Evolutionary conservation across 1,284 basidiomycete species (phyloP), one percentile per base, ranked within the genome.

Genomic region (Ustilago sp.): DNA sequence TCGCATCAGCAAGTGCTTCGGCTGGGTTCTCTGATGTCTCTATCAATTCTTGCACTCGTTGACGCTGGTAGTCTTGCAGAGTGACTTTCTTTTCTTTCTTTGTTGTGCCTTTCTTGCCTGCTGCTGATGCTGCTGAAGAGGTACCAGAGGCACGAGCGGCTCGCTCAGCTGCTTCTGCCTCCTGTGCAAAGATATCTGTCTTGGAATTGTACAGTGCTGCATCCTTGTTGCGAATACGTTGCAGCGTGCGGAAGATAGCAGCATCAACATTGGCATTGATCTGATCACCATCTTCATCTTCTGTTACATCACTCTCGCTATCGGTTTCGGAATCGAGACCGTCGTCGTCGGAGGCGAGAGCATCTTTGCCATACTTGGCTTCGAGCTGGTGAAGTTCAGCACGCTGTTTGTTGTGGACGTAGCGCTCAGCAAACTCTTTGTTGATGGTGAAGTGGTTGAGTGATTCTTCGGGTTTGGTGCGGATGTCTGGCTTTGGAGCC

Each of bases 281-380:
- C 86, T 98, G 93, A 78, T 94, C 94, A 13, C 95, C 97, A 69
- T 97, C 93, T 84, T 96, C 94, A 84, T 99, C 96, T 84, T 98
- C 95, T 1, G 91, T 91, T 82, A 93, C 93, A 55, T 91, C 92
- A 47, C 86, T 85, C 43, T 79, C 77, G 12, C 64, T 68, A 34
- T 83, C 79, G 8, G 70, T 68, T 8, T 71, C 75, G 45, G 58
- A 62, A 19, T 75, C 72, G 12, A 31, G 62, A 19, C 74, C 72
- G 12, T 74, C 72, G 15, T 74, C 72, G 8, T 68, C 78, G 39
- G 66, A 75, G 28, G 47, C 61, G 8, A 68, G 62, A 15, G 61
- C 66, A 39, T 63, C 65, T 32, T 78, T 68, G 61, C 80, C 82
- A 43, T 83, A 81, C 61, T 80, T 80, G 47, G 81, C 77, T 57